phyloP scores from a whole-genome alignment of 164 flowering plant species.

The Chimonanthus praecox region DNA sequence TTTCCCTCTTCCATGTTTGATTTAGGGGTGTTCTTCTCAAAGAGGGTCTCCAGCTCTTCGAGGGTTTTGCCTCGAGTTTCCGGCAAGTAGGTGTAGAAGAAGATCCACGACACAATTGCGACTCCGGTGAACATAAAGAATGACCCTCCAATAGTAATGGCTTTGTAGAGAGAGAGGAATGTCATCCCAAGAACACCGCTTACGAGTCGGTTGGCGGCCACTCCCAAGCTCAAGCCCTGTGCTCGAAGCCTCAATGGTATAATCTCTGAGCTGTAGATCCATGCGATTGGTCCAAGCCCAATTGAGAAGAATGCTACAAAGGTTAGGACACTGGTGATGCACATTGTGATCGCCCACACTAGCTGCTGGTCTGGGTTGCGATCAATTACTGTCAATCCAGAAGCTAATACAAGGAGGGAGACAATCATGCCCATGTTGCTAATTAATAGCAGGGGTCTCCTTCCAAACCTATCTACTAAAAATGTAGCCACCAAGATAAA shows the following conservation, averaged over 20 bases:
- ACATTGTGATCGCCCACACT: slow-evolving; percentile 43
- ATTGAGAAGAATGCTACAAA: slow-evolving; percentile 52
- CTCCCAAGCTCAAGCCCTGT: slow-evolving; percentile 48
- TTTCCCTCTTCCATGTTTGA: too few species aligned
- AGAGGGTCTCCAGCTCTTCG: slow-evolving; percentile 52
- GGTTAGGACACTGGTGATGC: slow-evolving; percentile 26
- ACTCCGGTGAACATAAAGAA: slow-evolving; percentile 47
- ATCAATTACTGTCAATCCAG: slow-evolving; percentile 34
- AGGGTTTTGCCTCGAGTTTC: slow-evolving; percentile 57
- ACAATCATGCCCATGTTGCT: slow-evolving; percentile 57
- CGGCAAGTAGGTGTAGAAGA: slow-evolving; percentile 45
- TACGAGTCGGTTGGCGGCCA: slow-evolving; percentile 39
- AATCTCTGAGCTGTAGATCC: slow-evolving; percentile 72
- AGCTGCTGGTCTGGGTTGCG: slow-evolving; percentile 26
- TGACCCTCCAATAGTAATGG: slow-evolving; percentile 43
- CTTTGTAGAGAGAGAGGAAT: slow-evolving; percentile 41
- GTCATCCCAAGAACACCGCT: slow-evolving; percentile 51
- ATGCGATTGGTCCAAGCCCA: slow-evolving; percentile 70
- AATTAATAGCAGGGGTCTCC: slow-evolving; percentile 54
- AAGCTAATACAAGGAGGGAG: slow-evolving; percentile 34
- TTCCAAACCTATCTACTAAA: slow-evolving; percentile 45
- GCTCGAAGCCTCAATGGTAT: slow-evolving; percentile 57
- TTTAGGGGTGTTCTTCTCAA: slow-evolving; percentile 3
- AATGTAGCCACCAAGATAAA: slow-evolving; percentile 55
- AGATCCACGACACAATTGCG: slow-evolving; percentile 33